Conservation (phyloP, 2,329 filamentous ascomycete species). For the Fusarium goolgardi region DNA sequence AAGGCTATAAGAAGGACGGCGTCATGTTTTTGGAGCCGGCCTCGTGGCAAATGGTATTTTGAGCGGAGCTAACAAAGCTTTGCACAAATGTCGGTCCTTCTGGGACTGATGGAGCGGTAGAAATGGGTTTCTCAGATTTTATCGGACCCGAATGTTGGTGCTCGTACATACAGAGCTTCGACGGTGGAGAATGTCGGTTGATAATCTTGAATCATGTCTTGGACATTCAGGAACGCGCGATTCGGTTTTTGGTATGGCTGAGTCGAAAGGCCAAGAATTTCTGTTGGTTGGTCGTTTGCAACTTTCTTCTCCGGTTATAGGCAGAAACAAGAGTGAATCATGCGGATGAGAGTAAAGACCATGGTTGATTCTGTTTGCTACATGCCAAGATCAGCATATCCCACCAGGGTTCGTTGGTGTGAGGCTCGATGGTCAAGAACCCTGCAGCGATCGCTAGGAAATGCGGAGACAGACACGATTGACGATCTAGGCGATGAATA, state of each 20-base stretch:
- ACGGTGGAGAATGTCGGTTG: not conserved
- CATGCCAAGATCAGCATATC: not conserved
- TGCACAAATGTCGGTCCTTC: constrained; percentile 4
- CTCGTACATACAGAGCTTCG: not conserved
- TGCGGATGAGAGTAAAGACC: constrained; percentile 9
- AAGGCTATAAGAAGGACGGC: not conserved
- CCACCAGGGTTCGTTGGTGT: not conserved
- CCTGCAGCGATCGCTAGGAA: constrained; percentile 13
- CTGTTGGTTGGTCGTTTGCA: constrained; percentile 1
- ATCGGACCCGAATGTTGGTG: not conserved
- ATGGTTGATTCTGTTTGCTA: not conserved
- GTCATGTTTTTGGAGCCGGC: not conserved
- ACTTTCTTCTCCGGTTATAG: not conserved
- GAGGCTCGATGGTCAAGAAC: constrained; percentile 5
- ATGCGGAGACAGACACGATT: constrained; percentile 14
- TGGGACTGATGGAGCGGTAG: not conserved
- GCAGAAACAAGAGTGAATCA: not conserved
- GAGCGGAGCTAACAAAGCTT: not conserved
- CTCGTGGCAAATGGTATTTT: constrained; percentile 16
- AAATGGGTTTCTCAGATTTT: constrained; percentile 2
- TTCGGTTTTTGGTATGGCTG: constrained; percentile 4
- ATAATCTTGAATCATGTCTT: constrained; percentile 9
- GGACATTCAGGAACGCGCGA: not conserved
- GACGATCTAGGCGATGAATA: not conserved
- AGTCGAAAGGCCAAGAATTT: not conserved